phyloP scores from a whole-genome alignment of 2,329 filamentous ascomycete species.

The Hymenoscyphus infarciens region DNA sequence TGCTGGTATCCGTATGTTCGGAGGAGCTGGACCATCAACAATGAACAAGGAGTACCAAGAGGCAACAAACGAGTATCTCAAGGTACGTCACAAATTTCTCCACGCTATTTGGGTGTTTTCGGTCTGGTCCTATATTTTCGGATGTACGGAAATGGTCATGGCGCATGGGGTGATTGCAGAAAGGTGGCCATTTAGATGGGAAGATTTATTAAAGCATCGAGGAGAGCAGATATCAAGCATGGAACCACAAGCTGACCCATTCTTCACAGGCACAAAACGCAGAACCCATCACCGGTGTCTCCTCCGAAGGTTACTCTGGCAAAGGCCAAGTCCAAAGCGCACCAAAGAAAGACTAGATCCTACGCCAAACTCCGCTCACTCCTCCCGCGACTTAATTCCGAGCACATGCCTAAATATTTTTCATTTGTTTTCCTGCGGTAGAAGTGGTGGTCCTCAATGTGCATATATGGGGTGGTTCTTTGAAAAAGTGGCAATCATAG shows the following conservation, averaged over 20 bases:
- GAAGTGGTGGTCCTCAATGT: slow-evolving; percentile 8
- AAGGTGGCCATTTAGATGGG: not conserved
- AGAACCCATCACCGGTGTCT: slow-evolving; percentile 82
- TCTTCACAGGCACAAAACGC: slow-evolving; percentile 67
- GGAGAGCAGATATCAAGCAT: not conserved
- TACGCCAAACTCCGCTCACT: not conserved
- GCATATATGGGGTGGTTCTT: slow-evolving; percentile 9
- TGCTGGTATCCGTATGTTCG: slow-evolving; percentile 65
- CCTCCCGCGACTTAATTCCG: not conserved
- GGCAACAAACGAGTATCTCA: slow-evolving; percentile 88
- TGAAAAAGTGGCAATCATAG: not conserved
- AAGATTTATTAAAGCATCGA: slow-evolving; percentile 4
- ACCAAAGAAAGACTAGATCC: slow-evolving; percentile 31
- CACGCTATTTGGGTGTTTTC: not conserved
- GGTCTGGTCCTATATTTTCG: not conserved
- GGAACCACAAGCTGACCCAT: slow-evolving; percentile 14
- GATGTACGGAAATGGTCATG: not conserved
- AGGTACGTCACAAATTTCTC: slow-evolving; percentile 53
- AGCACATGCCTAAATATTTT: slow-evolving; percentile 3
- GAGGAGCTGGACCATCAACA: slow-evolving; percentile 70
- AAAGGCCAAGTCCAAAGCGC: slow-evolving; percentile 68
- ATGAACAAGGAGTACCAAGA: slow-evolving; percentile 99
- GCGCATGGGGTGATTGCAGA: not conserved
- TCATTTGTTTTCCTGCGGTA: slow-evolving; percentile 11
- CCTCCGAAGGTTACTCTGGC: slow-evolving; percentile 74